Conservation (phyloP, 129 eudicot species). For the Flaveria bidentis region DNA sequence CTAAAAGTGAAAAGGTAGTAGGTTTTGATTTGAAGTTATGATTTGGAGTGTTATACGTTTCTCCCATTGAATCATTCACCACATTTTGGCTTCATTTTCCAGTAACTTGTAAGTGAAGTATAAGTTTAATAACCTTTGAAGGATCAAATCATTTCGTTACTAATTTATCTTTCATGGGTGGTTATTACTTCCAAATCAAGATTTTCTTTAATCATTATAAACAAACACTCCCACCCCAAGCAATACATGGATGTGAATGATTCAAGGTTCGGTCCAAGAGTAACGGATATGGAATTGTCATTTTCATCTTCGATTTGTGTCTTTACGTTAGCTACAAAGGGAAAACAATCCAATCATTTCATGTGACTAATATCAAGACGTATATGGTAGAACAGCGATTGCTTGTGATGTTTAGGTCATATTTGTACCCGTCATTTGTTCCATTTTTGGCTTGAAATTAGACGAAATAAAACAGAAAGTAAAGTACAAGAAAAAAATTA, state of each 20-base stretch:
- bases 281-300: conserved; percentile 10
- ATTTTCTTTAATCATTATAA: conserved; percentile 37
- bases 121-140: conserved; percentile 38
- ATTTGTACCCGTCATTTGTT: neutral
- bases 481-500: neutral
- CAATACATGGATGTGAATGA: conserved; percentile 9
- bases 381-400: neutral
- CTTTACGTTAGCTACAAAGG: conserved; percentile 5
- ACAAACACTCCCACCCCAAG: conserved; percentile 15
- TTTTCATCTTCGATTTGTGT: conserved; percentile 17
- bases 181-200: conserved; percentile 51
- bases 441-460: neutral
- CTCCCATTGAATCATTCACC: conserved; percentile 37
- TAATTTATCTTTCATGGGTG: conserved; percentile 38
- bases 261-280: conserved; percentile 16
- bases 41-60: conserved; percentile 42
- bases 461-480: neutral
- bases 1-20: conserved; percentile 9
- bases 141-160: conserved; percentile 48
- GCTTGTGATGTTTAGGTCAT: neutral
- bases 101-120: conserved; percentile 46
- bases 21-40: conserved; percentile 38
- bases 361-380: neutral
- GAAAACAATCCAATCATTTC: conserved; percentile 1
- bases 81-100: conserved; percentile 29